phyloP scores from a whole-genome alignment of 2,329 filamentous ascomycete species.

The Fusarium sp. region DNA sequence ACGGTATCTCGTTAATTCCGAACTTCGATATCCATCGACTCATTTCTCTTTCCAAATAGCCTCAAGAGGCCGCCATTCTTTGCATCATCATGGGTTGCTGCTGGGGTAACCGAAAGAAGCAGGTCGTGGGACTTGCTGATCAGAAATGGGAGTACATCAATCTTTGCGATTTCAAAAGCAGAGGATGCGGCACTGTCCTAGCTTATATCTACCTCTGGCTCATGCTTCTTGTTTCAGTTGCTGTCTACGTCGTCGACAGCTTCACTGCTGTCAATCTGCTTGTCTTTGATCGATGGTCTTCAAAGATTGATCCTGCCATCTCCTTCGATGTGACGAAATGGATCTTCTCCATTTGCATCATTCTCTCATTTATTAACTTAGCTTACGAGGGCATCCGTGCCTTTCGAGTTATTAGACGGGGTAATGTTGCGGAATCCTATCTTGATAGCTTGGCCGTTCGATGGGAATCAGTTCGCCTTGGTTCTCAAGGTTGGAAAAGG shows the following conservation, averaged over 20 bases:
- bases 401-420: constrained; percentile 82
- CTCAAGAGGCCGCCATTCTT: constrained; percentile 18
- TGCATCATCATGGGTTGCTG: constrained; percentile 73
- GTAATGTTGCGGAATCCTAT: constrained; percentile 91
- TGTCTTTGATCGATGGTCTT: constrained; percentile 89
- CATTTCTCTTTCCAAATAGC: constrained; percentile 29
- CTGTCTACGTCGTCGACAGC: constrained; percentile 89
- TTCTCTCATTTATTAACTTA: constrained; percentile 87
- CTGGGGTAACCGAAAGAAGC: constrained; percentile 71
- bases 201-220: constrained; percentile 90
- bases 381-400: constrained; percentile 85
- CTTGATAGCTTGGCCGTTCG: constrained; percentile 88
- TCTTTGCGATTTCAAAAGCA: constrained; percentile 83
- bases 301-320: constrained; percentile 82
- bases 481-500: constrained; percentile 82
- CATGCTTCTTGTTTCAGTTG: constrained; percentile 80
- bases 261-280: constrained; percentile 95
- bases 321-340: constrained; percentile 85
- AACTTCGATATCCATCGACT: constrained; percentile 27
- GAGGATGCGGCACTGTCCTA: constrained; percentile 79
- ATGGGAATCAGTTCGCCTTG: constrained; percentile 84
- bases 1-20: constrained; percentile 45
- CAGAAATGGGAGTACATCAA: constrained; percentile 95
- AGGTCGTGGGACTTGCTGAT: constrained; percentile 78
- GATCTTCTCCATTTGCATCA: constrained; percentile 95